Evolutionary conservation across 1,284 basidiomycete genomes (phyloP), one percentile per base, ranked within the genome.

Genomic region (Pseudozyma sp.): DNA sequence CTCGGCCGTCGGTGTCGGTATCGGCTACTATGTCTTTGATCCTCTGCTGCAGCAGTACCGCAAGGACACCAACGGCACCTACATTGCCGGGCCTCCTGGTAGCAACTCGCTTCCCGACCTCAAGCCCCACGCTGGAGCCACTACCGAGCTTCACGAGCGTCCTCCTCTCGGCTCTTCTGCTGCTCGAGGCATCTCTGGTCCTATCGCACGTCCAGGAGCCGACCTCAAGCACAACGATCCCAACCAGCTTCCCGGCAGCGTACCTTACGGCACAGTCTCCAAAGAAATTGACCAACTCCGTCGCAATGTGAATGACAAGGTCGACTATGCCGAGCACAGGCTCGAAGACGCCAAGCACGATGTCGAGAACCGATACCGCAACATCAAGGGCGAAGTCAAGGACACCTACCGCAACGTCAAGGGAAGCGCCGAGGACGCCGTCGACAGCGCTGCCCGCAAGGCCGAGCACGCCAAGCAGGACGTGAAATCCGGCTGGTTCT

Each of bases 21-120:
- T 75, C 16, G 72, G 72, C 35, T 67, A 68, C 68, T 75, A 68
- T 48, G 72, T 75, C 60, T 75, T 71, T 44, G 72, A 75, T n/a
- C 72, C 72, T 19, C 29, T 75, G 39, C 72, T 75, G 19, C 59
- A 62, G 40, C 72, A 75, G 58, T 75, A 75, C 39, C 44, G 54
- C 29, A 62, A 68, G 48, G 72, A 75, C 54, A 75, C 72, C 57
- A 61, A 65, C 34, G 68, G 68, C 50, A 75, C 72, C 34, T 75
- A 71, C 34, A 45, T 54, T 8, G 48, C 72, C 11, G 68, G 64
- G 29, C 56, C 60, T 14, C 60, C 68, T 16, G 68, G 68, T 40
- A 61, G 54, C 63, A 66, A 56, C 46, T 37, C 67, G 7, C 67
- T 75, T 24, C 72, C 72, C 1, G 62, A 69, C 49, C 56, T 75